A percentile compares a stretch with the other conserved stretches of the same genome.
These are phyloP conservation scores for Backusella parvicylindrica DNA, from an alignment of 192 early-diverging fungal species.

Conservation along the genomic window DNA sequence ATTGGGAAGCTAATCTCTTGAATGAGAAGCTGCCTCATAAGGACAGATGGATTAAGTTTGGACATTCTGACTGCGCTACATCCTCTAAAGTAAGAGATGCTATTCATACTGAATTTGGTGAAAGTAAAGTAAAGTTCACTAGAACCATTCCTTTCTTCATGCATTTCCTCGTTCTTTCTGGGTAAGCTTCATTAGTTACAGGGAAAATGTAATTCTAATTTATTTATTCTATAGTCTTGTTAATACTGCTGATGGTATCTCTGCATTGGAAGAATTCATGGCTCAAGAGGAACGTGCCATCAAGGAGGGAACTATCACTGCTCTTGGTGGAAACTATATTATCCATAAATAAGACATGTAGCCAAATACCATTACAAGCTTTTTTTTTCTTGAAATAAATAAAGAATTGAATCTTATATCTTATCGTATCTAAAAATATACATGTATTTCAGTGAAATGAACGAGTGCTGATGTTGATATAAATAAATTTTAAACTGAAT, in stretches of 20 bases:
- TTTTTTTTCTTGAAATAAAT: background rate
- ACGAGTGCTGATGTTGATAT: too few species aligned
- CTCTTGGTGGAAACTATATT: background rate
- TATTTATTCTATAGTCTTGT: background rate
- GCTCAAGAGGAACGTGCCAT: background rate
- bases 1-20: background rate
- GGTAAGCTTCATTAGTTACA: background rate
- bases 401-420: background rate
- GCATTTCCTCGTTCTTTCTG: background rate
- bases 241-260: background rate
- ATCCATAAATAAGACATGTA: background rate
- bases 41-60: background rate
- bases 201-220: background rate
- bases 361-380: background rate
- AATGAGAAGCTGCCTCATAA: background rate
- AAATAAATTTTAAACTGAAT: too few species aligned
- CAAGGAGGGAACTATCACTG: background rate
- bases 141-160: background rate
- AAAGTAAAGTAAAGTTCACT: background rate
- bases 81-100: background rate
- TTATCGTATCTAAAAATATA: too few species aligned
- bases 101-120: background rate
- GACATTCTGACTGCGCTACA: background rate
- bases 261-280: background rate
- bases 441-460: too few species aligned